phyloP scores from a whole-genome alignment of 2,329 filamentous ascomycete genomes.

The Cadophora gregata region DNA sequence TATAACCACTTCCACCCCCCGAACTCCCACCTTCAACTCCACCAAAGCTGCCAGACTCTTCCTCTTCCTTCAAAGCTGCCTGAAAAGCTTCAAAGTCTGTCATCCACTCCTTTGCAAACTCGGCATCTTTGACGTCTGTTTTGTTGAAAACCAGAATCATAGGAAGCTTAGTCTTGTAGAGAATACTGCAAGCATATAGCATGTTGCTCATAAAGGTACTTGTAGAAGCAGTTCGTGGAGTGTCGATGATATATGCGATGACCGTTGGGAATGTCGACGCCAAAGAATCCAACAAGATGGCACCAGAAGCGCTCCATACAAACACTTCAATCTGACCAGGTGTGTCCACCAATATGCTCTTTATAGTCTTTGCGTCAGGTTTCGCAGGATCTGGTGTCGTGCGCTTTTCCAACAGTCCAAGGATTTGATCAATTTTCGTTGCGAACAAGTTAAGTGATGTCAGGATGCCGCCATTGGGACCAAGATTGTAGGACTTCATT shows the following conservation, averaged over 20 bases:
- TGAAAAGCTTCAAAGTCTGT: slow-evolving; percentile 98
- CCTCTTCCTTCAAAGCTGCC: slow-evolving; percentile 79
- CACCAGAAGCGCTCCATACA: slow-evolving; percentile 95
- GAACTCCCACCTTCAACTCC: slow-evolving; percentile 68
- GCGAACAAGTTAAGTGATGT: slow-evolving; percentile 96
- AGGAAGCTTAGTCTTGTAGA: slow-evolving; percentile 97
- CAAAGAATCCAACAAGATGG: slow-evolving; percentile 89
- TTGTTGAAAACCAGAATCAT: slow-evolving; percentile 99
- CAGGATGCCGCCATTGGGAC: slow-evolving; percentile 94
- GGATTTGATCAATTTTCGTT: slow-evolving; percentile 96
- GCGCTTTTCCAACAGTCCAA: slow-evolving; percentile 88
- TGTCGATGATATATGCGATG: slow-evolving; percentile 97
- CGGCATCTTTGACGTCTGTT: slow-evolving; percentile 90
- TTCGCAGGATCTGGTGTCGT: slow-evolving; percentile 67
- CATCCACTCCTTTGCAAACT: slow-evolving; percentile 98
- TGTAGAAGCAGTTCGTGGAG: slow-evolving; percentile 88
- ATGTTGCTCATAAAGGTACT: slow-evolving; percentile 99
- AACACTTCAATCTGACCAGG: slow-evolving; percentile 99
- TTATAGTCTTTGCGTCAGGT: slow-evolving; percentile 67
- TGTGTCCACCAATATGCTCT: slow-evolving; percentile 91
- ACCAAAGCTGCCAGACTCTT: slow-evolving; percentile 77
- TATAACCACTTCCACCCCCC: slow-evolving; percentile 86
- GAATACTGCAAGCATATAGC: slow-evolving; percentile 97
- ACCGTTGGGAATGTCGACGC: slow-evolving; percentile 96
- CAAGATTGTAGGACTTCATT: slow-evolving; percentile 98